A percentile compares a stretch with the other conserved stretches of the same genome.
Evolutionary conservation across 768 basidiomycete genomes (phyloP).

Genomic region (Leccinum uliginosum): DNA sequence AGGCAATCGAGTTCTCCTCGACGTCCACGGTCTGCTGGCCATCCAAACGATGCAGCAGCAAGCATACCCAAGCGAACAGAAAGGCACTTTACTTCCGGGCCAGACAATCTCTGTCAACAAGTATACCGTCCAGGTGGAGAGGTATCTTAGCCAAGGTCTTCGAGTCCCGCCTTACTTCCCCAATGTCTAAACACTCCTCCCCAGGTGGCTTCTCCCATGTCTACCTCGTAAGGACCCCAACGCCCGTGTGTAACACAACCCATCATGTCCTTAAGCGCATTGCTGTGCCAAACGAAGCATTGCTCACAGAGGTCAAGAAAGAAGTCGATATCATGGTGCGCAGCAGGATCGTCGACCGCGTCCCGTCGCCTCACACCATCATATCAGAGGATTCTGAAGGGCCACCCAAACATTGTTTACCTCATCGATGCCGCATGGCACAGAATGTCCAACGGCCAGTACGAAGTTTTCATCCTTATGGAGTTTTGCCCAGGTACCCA

Average conservation of each 20-base stretch:
- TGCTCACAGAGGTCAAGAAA: constrained; percentile 91
- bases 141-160: constrained; percentile 91
- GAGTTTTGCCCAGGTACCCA: constrained; percentile 85
- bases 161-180: neutral
- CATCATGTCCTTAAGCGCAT: constrained; percentile 98
- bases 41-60: constrained; percentile 36
- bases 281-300: constrained; percentile 83
- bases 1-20: neutral
- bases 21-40: neutral
- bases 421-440: constrained; percentile 95
- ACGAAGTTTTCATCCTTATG: constrained; percentile 99
- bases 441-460: constrained; percentile 73
- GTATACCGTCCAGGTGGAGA: constrained; percentile 86
- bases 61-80: constrained; percentile 40
- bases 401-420: constrained; percentile 93
- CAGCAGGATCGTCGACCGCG: constrained; percentile 9
- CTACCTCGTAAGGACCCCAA: constrained; percentile 85
- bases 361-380: constrained; percentile 26
- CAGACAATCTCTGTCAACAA: constrained; percentile 89
- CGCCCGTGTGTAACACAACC: constrained; percentile 85
- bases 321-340: constrained; percentile 99
- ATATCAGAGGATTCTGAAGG: constrained; percentile 77
- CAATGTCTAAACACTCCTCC: constrained; percentile 14
- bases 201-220: constrained; percentile 97
- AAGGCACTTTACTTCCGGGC: constrained; percentile 73